Conservation (phyloP, 2,329 filamentous ascomycete genomes). For the Colletotrichum noveboracense region DNA sequence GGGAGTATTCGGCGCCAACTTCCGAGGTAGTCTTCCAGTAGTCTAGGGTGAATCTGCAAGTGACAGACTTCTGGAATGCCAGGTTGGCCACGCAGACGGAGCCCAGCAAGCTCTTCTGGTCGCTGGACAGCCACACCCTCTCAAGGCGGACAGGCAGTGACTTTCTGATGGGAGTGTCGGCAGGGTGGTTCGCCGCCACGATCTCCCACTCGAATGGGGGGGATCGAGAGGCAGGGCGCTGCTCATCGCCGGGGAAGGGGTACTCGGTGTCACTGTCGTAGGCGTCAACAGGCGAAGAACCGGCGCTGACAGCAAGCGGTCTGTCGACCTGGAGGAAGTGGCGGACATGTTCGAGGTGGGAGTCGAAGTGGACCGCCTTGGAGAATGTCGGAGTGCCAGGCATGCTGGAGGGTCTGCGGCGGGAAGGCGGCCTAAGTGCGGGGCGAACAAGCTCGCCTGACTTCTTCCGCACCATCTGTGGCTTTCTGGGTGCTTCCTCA, state of each 20-base stretch:
- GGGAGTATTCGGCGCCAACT: slow-evolving; percentile 83
- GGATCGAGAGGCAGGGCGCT: slow-evolving; percentile 42
- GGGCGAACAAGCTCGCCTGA: slow-evolving; percentile 96
- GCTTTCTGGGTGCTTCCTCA: slow-evolving; percentile 63
- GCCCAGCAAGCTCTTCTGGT: slow-evolving; percentile 87
- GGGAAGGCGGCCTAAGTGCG: slow-evolving; percentile 79
- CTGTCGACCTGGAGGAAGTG: slow-evolving; percentile 95
- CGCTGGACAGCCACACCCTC: slow-evolving; percentile 82
- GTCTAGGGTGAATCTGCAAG: slow-evolving; percentile 94
- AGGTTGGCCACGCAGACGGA: slow-evolving; percentile 86
- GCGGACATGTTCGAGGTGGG: slow-evolving; percentile 92
- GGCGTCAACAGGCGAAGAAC: slow-evolving; percentile 86
- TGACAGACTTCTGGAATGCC: slow-evolving; percentile 85
- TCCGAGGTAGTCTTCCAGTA: slow-evolving; percentile 99
- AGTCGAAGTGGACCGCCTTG: slow-evolving; percentile 98
- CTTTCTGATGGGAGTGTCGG: slow-evolving; percentile 66
- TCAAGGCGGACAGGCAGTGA: slow-evolving; percentile 79
- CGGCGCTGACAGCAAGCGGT: slow-evolving; percentile 93
- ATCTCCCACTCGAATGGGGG: slow-evolving; percentile 86
- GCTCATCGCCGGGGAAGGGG: slow-evolving; percentile 71
- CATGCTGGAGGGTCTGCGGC: slow-evolving; percentile 90
- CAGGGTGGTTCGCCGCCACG: slow-evolving; percentile 68
- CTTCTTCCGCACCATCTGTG: slow-evolving; percentile 97
- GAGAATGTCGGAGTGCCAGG: slow-evolving; percentile 94
- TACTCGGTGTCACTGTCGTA: slow-evolving; percentile 91